Conservation (phyloP, 108 stramenopile genomes). For the Bacterosira constricta region DNA sequence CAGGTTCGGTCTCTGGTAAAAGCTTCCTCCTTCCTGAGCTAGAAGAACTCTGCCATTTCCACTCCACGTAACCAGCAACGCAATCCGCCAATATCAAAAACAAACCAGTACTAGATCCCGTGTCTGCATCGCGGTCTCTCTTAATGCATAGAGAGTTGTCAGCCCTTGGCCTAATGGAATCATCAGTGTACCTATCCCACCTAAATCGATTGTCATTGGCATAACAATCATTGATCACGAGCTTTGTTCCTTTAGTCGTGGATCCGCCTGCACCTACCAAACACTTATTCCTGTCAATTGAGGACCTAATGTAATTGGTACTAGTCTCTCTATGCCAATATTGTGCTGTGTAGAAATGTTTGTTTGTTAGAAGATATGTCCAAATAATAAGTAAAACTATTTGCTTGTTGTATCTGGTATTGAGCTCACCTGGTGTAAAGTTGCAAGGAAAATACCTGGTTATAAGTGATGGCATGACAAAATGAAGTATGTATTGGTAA, state of each 20-base stretch:
- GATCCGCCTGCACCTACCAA: conserved; percentile 6
- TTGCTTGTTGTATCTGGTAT: neutral
- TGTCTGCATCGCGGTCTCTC: neutral
- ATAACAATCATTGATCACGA: conserved; percentile 6
- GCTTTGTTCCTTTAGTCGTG: neutral
- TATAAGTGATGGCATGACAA: too few species aligned
- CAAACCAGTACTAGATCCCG: neutral
- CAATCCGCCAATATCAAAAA: too few species aligned
- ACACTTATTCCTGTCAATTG: neutral
- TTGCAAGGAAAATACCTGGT: conserved; percentile 10
- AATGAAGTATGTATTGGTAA: too few species aligned
- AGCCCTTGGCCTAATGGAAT: too few species aligned
- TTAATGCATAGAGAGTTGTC: too few species aligned
- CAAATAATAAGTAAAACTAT: neutral
- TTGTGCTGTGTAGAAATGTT: neutral
- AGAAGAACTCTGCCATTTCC: too few species aligned
- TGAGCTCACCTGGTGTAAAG: neutral
- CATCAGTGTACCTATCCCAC: too few species aligned
- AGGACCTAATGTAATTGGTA: neutral
- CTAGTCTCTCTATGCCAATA: neutral
- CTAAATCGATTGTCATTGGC: neutral
- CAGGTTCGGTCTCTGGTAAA: neutral
- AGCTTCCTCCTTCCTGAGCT: neutral
- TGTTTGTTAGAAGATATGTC: neutral
- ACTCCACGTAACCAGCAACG: too few species aligned